Evolutionary conservation across 345 rosid genomes (phyloP).

Genomic region (Carallia pectinifolia): DNA sequence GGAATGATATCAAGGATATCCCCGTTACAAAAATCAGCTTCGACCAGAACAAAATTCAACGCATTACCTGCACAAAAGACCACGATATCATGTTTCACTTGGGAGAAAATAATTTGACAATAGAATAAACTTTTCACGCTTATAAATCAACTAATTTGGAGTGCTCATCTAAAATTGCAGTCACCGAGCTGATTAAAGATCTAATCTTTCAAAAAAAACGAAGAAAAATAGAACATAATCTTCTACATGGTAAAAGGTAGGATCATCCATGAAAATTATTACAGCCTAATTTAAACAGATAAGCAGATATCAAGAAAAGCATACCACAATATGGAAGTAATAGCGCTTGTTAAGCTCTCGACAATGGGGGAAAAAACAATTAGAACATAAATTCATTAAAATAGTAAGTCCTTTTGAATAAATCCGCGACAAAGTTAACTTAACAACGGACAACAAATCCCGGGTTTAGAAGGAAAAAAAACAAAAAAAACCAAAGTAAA

Average conservation of each 20-base stretch:
- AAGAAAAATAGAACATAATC: neutral
- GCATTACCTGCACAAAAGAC: constrained; percentile 8
- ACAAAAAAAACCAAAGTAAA: too few relatives aligned
- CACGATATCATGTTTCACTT: neutral
- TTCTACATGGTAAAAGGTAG: neutral
- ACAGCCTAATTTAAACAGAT: too few relatives aligned
- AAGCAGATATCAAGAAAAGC: neutral
- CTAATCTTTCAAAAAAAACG: too few relatives aligned
- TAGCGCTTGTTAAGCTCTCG: neutral
- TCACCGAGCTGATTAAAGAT: too few relatives aligned
- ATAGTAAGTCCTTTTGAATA: neutral
- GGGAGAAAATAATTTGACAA: too few relatives aligned
- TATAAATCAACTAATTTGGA: too few relatives aligned
- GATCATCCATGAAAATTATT: neutral
- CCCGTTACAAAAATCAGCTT: constrained; percentile 8
- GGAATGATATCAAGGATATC: neutral
- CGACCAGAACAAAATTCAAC: neutral
- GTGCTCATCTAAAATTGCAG: too few relatives aligned
- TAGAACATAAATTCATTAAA: neutral
- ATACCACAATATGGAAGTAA: neutral
- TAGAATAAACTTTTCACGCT: too few relatives aligned
- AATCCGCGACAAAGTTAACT: neutral
- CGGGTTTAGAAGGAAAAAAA: too few relatives aligned
- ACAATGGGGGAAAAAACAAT: too few relatives aligned
- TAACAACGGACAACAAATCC: neutral